Evolutionary conservation across 768 basidiomycete genomes (phyloP).

Genomic region (Chalciporus chontae): DNA sequence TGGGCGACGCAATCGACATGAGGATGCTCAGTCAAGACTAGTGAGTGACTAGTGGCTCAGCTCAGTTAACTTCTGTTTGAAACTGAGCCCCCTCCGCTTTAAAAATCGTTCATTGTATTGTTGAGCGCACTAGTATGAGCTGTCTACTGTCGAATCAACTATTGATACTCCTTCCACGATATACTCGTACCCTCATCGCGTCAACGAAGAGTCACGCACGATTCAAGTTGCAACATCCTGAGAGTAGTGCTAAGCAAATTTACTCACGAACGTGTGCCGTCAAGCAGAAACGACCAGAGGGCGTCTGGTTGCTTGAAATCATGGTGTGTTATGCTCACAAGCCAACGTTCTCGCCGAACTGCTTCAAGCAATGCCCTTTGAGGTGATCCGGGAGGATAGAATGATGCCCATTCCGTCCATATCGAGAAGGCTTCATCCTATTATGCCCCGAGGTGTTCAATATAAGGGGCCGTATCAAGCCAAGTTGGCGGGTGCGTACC

Average conservation of each 20-base stretch:
- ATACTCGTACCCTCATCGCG: too few relatives aligned
- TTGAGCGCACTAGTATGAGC: too few relatives aligned
- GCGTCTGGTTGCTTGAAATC: constrained; percentile 79
- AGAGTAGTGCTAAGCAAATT: too few relatives aligned
- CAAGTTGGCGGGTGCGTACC: constrained; percentile 43
- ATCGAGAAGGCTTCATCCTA: constrained; percentile 96
- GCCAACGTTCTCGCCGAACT: constrained; percentile 75
- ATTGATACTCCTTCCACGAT: too few relatives aligned
- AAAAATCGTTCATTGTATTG: too few relatives aligned
- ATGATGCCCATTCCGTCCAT: constrained; percentile 92
- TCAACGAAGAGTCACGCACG: too few relatives aligned
- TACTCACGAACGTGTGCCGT: constrained; percentile 1
- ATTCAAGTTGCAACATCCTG: too few relatives aligned
- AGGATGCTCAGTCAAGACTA: too few relatives aligned
- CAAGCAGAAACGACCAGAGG: constrained; percentile 81
- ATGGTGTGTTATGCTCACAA: constrained; percentile 91
- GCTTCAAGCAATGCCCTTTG: constrained; percentile 71
- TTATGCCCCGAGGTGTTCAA: constrained; percentile 3
- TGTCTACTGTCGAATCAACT: too few relatives aligned
- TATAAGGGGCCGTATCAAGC: not conserved
- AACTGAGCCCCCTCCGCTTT: too few relatives aligned
- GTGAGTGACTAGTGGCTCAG: too few relatives aligned
- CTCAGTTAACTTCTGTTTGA: not conserved
- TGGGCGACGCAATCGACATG: constrained; percentile 58
- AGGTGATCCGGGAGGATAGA: constrained; percentile 72